These are phyloP conservation scores for Chalara sp. DNA, from an alignment of 2,329 filamentous ascomycete species.

Conservation along the genomic window DNA sequence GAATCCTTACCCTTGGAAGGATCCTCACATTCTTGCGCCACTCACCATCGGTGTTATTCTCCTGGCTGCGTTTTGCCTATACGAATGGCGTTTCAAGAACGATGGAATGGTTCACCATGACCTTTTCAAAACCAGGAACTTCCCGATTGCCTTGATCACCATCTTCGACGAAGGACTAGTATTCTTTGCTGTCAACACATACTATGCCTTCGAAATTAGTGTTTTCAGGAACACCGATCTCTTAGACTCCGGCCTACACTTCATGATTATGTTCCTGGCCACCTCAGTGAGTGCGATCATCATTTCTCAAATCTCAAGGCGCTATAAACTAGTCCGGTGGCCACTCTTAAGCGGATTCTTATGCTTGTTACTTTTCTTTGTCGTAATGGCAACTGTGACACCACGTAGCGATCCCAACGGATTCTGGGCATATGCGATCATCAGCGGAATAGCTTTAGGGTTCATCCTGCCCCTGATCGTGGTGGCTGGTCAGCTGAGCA, in stretches of 20 bases:
- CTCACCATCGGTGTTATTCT: slow-evolving; percentile 29
- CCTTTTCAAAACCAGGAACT: slow-evolving; percentile 29
- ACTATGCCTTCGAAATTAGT: slow-evolving; percentile 31
- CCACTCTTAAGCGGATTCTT: neutral
- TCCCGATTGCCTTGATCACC: slow-evolving; percentile 27
- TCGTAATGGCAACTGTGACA: slow-evolving; percentile 25
- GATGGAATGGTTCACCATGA: slow-evolving; percentile 35
- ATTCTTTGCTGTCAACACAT: slow-evolving; percentile 34
- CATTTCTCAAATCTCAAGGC: neutral
- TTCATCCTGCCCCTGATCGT: slow-evolving; percentile 30
- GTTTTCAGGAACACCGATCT: slow-evolving; percentile 28
- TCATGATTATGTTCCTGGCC: neutral
- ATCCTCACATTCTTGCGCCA: slow-evolving; percentile 29
- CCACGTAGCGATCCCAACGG: slow-evolving; percentile 16
- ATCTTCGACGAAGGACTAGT: slow-evolving; percentile 31
- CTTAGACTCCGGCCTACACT: neutral
- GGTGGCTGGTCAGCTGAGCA: slow-evolving; percentile 33
- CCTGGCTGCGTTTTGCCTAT: slow-evolving; percentile 20
- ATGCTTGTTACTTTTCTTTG: neutral
- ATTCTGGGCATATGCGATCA: slow-evolving; percentile 30
- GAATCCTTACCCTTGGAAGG: slow-evolving; percentile 33
- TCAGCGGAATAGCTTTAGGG: slow-evolving; percentile 30
- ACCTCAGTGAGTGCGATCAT: neutral
- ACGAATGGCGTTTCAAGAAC: slow-evolving; percentile 28
- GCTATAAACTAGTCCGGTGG: neutral